A percentile compares a stretch with the other conserved stretches of the same genome.
These are phyloP conservation scores for Botrytis squamosa DNA, from an alignment of 2,329 filamentous ascomycete species.

Conservation along the genomic window DNA sequence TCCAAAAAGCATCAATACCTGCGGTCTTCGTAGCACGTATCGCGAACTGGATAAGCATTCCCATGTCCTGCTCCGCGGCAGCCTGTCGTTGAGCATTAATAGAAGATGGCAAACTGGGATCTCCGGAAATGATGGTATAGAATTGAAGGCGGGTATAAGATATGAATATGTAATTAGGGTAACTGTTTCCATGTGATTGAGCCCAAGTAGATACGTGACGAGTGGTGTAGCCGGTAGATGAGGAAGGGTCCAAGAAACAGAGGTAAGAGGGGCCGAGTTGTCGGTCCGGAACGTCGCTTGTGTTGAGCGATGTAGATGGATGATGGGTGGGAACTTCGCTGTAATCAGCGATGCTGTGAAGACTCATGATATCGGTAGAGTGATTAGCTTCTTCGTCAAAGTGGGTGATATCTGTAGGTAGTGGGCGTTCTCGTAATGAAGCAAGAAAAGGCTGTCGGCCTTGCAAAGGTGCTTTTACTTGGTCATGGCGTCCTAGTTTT, in stretches of 20 bases:
- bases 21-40: neutral
- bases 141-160: slow-evolving; percentile 18
- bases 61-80: neutral
- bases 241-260: neutral
- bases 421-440: neutral
- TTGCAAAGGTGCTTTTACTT: neutral
- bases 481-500: slow-evolving; percentile 2
- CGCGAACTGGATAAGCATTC: neutral
- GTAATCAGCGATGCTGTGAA: neutral
- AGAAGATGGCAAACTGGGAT: neutral
- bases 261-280: slow-evolving; percentile 12
- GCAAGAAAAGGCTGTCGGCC: neutral
- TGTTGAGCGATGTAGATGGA: neutral
- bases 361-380: neutral
- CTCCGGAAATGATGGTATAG: slow-evolving; percentile 1
- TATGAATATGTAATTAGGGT: slow-evolving; percentile 12
- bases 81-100: neutral
- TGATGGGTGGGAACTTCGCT: neutral
- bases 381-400: neutral
- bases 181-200: neutral
- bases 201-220: neutral
- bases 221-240: neutral
- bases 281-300: neutral
- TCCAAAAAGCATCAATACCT: slow-evolving; percentile 14
- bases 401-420: neutral